Base-by-base conservation (phyloP, 345 rosid genomes). In the Passiflora organensis region DNA sequence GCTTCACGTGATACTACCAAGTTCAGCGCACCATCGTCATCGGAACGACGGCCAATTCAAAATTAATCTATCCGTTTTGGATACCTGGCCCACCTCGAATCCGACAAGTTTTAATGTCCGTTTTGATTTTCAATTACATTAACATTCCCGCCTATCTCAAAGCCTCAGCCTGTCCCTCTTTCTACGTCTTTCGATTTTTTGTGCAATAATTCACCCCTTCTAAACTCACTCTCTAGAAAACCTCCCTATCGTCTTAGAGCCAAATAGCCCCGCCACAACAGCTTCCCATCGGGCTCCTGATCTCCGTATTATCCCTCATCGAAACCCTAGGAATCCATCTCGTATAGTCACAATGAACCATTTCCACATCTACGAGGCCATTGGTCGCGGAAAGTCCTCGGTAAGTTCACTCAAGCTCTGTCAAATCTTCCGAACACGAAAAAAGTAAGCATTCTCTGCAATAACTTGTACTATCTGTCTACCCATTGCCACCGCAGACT, bases 361-460 rank as follows among this genome's bases (percentile, higher is more conserved):
- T 43, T 91, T 78, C 62, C 98, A 91, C 80, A 78, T 91, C 65
- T 91, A 91, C 76, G 96, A 82, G 74, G 96, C 98, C 51, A 86
- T 91, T 48, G 96, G 99, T 48, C 99, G 86, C 43, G 99, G 99
- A 58, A 93, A 89, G 70, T 81, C 75, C 86, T 89, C 99, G 84
- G 99, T 93, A 76, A 59, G 43, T 56, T 46, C 14, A 6, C 42
- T 46, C 38, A 28, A 28, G 3, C 34, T 8, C 8, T 28, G 34
- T 28, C 34, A n/a, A n/a, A n/a, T n/a, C n/a, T n/a, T n/a, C n/a
- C n/a, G n/a, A 8, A 28, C 34, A 28, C 34, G 8, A 2, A 8
- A 28, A 28, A 28, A 8, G 34, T n/a, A n/a, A n/a, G n/a, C n/a
- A n/a, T 28, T 28, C 34, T 28, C 34, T 28, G 19, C 25, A 48